Base-by-base conservation (phyloP, 805 yeast genomes). In the Myxozyma melibiosi region DNA sequence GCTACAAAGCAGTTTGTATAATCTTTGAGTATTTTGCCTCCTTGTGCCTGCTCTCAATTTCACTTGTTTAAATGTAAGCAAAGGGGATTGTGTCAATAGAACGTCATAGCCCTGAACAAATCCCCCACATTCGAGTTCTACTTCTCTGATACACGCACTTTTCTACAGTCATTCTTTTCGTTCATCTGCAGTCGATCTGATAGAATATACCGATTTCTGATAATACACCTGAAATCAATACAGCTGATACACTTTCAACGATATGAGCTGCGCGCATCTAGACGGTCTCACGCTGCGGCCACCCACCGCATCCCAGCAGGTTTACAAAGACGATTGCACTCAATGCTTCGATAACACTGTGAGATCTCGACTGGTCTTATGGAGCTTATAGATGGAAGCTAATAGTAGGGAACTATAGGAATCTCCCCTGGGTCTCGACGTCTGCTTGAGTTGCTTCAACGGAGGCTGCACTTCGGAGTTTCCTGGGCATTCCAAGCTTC, bases 241-340 rank as follows among this genome's bases (percentile, higher is more conserved):
- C n/a, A n/a, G 24, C 27, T 35, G 6, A 35, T 8, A 35, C 39
- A 14, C 6, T n/a, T 40, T 40, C 16, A 5, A n/a, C 47, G 25
- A 27, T 8, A 49, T 49, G 53, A 40, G 39, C 40, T 62, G 65
- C 25, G 24, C 51, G n/a, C 65, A 62, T 52, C 43, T 62, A 4
- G 31, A 51, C 3, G 30, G 28, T 5, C 24, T 45, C 3, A 22
- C 9, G 6, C 40, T 63, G 61, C 16, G 53, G 63, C 2, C 53
- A 1, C 74, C 30, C 3, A 30, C 48, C 18, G 47, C 64, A 14
- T 30, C 51, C n/a, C 59, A 71, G 24, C 74, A 78, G 2, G 82
- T 91, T 16, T 84, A 83, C 67, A 91, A 89, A 68, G 97, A 92
- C 73, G 97, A 90, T 64, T 91, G 97, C 69, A 86, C 87, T 74